These are phyloP conservation scores for Nicotiana benthamiana DNA, from an alignment of 257 asterid genomes.

Conservation along the genomic window DNA sequence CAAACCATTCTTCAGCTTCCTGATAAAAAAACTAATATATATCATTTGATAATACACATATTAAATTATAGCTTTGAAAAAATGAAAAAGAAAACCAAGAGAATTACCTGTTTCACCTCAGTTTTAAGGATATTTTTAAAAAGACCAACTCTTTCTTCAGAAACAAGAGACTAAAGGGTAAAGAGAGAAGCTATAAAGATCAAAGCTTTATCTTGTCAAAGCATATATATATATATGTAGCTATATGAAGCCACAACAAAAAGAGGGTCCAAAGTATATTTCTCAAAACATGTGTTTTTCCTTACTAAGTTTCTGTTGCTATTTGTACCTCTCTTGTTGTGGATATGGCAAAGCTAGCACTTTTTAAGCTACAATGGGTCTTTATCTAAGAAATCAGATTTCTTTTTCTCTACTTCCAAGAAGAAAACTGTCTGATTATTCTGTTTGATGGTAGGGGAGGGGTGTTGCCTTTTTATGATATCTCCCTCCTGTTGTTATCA, in stretches of 20 bases:
- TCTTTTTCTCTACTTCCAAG: constrained; percentile 28
- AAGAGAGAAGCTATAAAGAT: constrained; percentile 25
- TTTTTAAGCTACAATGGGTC: constrained; percentile 24
- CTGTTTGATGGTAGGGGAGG: constrained; percentile 15
- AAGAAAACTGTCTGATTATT: constrained; percentile 46
- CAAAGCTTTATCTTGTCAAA: constrained; percentile 42
- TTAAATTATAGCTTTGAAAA: background rate
- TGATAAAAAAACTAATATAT: background rate
- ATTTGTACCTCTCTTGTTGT: background rate
- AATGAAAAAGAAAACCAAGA: background rate
- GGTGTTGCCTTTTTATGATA: constrained; percentile 19
- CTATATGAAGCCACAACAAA: constrained; percentile 9
- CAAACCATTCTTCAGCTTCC: constrained; percentile 31
- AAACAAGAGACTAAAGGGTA: constrained; percentile 1
- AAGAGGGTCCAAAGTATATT: constrained; percentile 27
- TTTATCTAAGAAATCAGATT: constrained; percentile 16
- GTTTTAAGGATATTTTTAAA: background rate
- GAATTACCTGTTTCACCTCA: constrained; percentile 11
- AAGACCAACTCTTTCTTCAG: background rate
- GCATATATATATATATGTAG: constrained; percentile 4
- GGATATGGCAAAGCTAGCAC: background rate
- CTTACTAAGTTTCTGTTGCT: background rate
- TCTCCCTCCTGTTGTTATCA: background rate
- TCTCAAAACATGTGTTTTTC: constrained; percentile 14
- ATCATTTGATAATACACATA: background rate